Conservation (phyloP, 1,284 basidiomycete genomes). For the Papiliotrema laurentii region DNA sequence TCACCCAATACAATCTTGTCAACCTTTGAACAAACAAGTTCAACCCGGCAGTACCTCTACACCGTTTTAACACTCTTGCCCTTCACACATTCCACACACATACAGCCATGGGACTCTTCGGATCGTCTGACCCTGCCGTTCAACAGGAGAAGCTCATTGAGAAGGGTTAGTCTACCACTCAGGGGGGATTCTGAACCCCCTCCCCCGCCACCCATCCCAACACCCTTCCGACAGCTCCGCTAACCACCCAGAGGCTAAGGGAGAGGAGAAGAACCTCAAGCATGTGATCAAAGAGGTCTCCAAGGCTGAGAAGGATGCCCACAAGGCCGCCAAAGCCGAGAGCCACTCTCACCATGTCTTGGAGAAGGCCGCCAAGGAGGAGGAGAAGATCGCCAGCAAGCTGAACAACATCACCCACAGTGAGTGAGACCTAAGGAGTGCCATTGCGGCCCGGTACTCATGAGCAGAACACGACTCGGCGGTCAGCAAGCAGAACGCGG, state of each 20-base stretch:
- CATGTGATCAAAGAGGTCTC: conserved; percentile 35
- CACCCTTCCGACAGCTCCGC: no score
- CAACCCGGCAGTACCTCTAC: no score
- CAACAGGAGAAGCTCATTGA: conserved; percentile 39
- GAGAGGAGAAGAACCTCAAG: conserved; percentile 28
- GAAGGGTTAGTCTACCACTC: conserved; percentile 29
- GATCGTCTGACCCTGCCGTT: conserved; percentile 33
- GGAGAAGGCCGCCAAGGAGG: conserved; percentile 33
- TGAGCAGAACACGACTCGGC: conserved; percentile 30
- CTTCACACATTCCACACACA: neutral
- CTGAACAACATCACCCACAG: conserved; percentile 31
- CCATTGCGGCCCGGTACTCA: neutral
- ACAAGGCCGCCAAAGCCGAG: conserved; percentile 33
- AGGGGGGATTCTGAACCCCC: no score
- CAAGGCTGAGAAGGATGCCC: conserved; percentile 35
- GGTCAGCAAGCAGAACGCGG: conserved; percentile 18
- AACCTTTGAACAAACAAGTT: no score
- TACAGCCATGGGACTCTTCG: conserved; percentile 40
- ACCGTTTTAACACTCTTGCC: no score
- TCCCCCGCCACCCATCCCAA: no score
- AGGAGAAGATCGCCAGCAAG: conserved; percentile 30
- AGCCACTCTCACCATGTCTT: conserved; percentile 17
- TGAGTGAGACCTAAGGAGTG: conserved; percentile 12
- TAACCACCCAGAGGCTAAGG: conserved; percentile 22
- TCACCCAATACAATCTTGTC: no score